These are phyloP conservation scores for Huntiella abstrusa DNA, from an alignment of 2,329 filamentous ascomycete genomes.

Conservation along the genomic window DNA sequence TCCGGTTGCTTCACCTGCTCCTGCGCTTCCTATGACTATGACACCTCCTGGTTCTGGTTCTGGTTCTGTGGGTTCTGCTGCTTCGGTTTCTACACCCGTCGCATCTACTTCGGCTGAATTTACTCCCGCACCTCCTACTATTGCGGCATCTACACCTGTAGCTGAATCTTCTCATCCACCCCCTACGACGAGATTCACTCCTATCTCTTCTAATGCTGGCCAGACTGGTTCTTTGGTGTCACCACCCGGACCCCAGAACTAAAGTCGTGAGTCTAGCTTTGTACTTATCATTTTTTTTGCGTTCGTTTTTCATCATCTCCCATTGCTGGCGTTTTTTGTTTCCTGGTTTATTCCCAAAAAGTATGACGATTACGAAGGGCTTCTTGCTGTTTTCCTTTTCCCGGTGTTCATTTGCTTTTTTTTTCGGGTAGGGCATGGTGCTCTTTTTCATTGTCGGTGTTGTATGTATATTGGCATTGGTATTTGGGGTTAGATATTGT, in stretches of 20 bases:
- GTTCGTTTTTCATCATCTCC: background rate
- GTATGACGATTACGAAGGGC: too few relatives aligned
- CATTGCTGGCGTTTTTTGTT: background rate
- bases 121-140: background rate
- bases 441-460: too few relatives aligned
- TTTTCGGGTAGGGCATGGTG: too few relatives aligned
- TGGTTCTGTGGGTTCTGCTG: background rate
- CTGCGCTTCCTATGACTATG: background rate
- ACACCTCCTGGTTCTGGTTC: background rate
- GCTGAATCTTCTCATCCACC: background rate
- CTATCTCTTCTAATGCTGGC: background rate
- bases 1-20: background rate
- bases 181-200: background rate
- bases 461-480: too few relatives aligned
- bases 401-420: too few relatives aligned
- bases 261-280: background rate
- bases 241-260: too few relatives aligned
- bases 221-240: background rate
- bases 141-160: background rate
- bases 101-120: background rate
- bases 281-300: slow-evolving; percentile 1
- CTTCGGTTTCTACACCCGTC: background rate
- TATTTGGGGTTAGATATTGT: too few relatives aligned
- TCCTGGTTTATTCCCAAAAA: too few relatives aligned
- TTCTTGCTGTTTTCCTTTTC: too few relatives aligned